Conservation (phyloP, 2,329 filamentous ascomycete genomes). For the Neonectria neomacrospora region DNA sequence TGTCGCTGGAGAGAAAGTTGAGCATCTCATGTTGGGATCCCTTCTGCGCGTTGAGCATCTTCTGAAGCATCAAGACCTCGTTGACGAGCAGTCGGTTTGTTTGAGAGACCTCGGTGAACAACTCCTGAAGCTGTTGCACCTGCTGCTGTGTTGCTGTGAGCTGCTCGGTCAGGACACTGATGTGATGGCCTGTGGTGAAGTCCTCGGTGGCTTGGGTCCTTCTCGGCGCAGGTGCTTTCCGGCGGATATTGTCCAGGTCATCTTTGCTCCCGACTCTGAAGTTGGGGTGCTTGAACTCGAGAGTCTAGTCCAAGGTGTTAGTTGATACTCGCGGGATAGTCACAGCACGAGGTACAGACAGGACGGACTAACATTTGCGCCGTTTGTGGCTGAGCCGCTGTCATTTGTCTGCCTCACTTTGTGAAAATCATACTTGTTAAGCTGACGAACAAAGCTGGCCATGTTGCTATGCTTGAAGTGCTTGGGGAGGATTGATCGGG, state of each 20-base stretch:
- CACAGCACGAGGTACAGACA: neutral
- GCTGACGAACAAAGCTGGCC: slow-evolving; percentile 92
- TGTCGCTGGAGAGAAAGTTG: slow-evolving; percentile 62
- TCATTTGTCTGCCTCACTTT: slow-evolving; percentile 77
- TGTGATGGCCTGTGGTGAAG: slow-evolving; percentile 84
- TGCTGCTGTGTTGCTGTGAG: slow-evolving; percentile 92
- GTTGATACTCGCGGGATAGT: slow-evolving; percentile 23
- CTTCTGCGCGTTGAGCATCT: slow-evolving; percentile 68
- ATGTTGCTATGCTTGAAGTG: slow-evolving; percentile 99
- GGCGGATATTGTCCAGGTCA: slow-evolving; percentile 92
- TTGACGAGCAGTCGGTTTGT: slow-evolving; percentile 71
- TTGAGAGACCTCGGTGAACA: slow-evolving; percentile 80
- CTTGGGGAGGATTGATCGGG: slow-evolving; percentile 94
- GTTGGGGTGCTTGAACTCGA: slow-evolving; percentile 95
- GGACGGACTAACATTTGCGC: slow-evolving; percentile 50
- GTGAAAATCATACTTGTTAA: slow-evolving; percentile 99
- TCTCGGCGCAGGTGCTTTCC: slow-evolving; percentile 91
- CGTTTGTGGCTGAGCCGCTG: slow-evolving; percentile 49
- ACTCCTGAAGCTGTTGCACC: slow-evolving; percentile 85
- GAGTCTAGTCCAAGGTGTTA: slow-evolving; percentile 55
- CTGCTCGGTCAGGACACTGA: slow-evolving; percentile 88
- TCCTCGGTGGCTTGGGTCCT: slow-evolving; percentile 77
- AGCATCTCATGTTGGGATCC: slow-evolving; percentile 69
- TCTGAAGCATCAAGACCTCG: slow-evolving; percentile 70
- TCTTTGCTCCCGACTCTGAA: slow-evolving; percentile 97